Conservation (phyloP, 345 rosid species). For the Lumnitzera racemosa region DNA sequence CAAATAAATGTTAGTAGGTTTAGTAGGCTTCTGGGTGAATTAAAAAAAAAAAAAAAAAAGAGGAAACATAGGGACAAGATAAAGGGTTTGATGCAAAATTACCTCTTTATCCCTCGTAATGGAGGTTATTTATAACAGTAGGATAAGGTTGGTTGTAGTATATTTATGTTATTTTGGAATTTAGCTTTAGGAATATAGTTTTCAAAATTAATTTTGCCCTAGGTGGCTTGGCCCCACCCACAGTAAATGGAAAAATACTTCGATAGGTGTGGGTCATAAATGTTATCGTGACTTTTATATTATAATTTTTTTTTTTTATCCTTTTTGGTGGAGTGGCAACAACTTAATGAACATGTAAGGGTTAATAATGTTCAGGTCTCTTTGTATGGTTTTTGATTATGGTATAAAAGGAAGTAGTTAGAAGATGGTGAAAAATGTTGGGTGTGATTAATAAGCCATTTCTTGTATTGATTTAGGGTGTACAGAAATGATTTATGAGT, state of each 20-base stretch:
- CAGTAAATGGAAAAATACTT: constrained; percentile 10
- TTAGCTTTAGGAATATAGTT: too few relatives aligned
- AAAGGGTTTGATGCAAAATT: background rate
- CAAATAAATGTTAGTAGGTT: constrained; percentile 47
- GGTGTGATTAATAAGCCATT: too few relatives aligned
- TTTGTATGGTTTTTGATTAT: too few relatives aligned
- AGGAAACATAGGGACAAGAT: too few relatives aligned
- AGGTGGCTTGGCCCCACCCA: constrained; percentile 16
- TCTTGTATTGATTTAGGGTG: too few relatives aligned
- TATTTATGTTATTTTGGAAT: too few relatives aligned
- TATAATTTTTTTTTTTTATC: background rate
- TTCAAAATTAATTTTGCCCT: background rate
- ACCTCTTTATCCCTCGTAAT: background rate
- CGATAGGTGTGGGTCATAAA: background rate
- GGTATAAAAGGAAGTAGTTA: too few relatives aligned
- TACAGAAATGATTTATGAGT: too few relatives aligned
- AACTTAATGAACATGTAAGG: background rate
- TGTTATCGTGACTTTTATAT: background rate
- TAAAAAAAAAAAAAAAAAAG: too few relatives aligned
- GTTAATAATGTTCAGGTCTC: background rate
- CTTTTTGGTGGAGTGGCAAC: background rate
- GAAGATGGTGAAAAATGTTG: too few relatives aligned
- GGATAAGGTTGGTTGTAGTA: background rate
- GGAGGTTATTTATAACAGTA: too few relatives aligned
- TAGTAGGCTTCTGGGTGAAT: background rate